Evolutionary conservation across 257 asterid genomes (phyloP), one percentile per base, ranked within the genome.

Genomic region (Jaltomata sinuosa): DNA sequence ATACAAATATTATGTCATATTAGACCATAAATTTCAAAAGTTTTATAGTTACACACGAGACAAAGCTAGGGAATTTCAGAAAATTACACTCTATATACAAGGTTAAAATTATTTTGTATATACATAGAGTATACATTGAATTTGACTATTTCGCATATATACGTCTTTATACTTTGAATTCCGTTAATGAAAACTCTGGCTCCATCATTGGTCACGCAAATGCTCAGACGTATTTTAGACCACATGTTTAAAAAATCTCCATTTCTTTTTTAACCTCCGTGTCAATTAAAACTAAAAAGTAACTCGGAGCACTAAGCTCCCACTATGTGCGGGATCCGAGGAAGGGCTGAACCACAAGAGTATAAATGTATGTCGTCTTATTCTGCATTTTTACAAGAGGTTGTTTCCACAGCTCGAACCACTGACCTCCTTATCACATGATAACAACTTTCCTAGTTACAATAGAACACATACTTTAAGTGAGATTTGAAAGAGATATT

Each of bases 271-370:
- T 61, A 29, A 14, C 29, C 25, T 6, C 7, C n/a, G 5, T 61
- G n/a, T 3, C 40, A 61, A 57, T 57, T 9, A n/a, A 47, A 49
- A 49, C 11, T 49, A 49, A 49, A 52, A 1, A 14, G 1, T 3
- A 57, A 0, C 14, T 10, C 65, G 7, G 10, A 0, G 65, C 3
- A 22, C 32, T 10, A 57, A 57, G 0, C 0, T 11, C 11, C 22
- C 1, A 16, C 7, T n/a, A 4, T 11, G 8, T 11, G 18, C 25
- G 16, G 10, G 0, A 12, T 59, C 0, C 3, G 11, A 22, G n/a
- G 3, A 4, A 59, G 32, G 2, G 31, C 0, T 0, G 0, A 8
- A 59, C 8, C 0, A 59, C 1, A n/a, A 57, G 0, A 0, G 8
- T n/a, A n/a, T n/a, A n/a, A n/a, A n/a, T n/a, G n/a, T n/a, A n/a